Percentiles rank a stretch among this genome's conserved stretches.
Evolutionary conservation across 2,329 filamentous ascomycete species (phyloP).

Genomic region (Talaromyces rugulosus): DNA sequence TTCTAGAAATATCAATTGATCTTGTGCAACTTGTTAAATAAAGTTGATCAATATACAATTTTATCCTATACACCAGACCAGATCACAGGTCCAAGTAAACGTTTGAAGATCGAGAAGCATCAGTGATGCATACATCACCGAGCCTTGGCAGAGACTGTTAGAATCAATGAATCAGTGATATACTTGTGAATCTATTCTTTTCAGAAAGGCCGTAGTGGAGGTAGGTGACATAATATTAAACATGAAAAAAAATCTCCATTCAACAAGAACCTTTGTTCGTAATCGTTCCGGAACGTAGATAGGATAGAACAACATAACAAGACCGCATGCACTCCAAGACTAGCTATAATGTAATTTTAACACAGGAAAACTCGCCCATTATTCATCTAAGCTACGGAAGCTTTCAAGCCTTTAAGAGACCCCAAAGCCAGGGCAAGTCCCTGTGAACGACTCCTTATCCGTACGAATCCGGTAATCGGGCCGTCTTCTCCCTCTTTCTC

Average conservation of each 20-base stretch:
- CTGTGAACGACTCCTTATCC: conserved; percentile 95
- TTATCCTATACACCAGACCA: no score
- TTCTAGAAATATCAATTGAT: no score
- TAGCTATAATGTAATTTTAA: conserved; percentile 5
- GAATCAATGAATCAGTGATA: not conserved
- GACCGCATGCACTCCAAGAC: conserved; percentile 21
- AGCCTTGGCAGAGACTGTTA: not conserved
- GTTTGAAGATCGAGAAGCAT: no score
- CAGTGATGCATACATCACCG: not conserved
- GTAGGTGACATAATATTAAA: conserved; percentile 2
- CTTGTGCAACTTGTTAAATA: no score
- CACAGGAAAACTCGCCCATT: conserved; percentile 20
- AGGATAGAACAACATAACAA: conserved; percentile 18
- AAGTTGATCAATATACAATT: no score
- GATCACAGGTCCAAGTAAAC: no score
- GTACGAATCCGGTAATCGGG: conserved; percentile 92
- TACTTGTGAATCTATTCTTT: not conserved
- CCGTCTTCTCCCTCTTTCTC: conserved; percentile 96
- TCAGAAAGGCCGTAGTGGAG: not conserved
- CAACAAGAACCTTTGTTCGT: conserved; percentile 20
- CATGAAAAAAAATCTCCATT: conserved; percentile 12
- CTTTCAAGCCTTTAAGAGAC: conserved; percentile 90
- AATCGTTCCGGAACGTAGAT: conserved; percentile 19
- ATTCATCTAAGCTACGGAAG: conserved; percentile 42
- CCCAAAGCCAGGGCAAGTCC: conserved; percentile 90